Percentiles rank a stretch among this genome's conserved stretches.
These are phyloP conservation scores for Fusarium anthophilum DNA, from an alignment of 2,329 filamentous ascomycete genomes.

Conservation along the genomic window DNA sequence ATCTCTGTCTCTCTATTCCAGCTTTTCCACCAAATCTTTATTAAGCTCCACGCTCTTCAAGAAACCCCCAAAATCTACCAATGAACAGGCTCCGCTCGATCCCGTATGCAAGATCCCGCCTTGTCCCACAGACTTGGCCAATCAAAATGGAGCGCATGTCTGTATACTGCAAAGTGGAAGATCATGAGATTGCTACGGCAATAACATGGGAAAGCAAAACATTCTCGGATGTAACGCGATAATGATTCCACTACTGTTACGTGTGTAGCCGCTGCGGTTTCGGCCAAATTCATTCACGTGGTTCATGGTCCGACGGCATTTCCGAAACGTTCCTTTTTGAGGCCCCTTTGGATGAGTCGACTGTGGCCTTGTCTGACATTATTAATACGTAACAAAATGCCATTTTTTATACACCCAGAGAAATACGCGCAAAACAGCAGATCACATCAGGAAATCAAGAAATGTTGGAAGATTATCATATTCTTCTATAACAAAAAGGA, in stretches of 20 bases:
- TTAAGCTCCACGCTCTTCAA: not conserved
- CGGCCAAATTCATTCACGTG: constrained; percentile 26
- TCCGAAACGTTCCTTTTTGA: constrained; percentile 4
- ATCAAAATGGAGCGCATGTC: not conserved
- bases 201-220: constrained; percentile 10
- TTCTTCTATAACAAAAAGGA: constrained; percentile 15
- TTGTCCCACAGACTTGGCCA: not conserved
- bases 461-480: constrained; percentile 10
- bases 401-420: not conserved
- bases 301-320: constrained; percentile 20
- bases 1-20: not conserved
- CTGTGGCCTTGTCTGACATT: constrained; percentile 15
- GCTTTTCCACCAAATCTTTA: not conserved
- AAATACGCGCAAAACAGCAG: not conserved
- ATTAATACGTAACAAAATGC: constrained; percentile 5
- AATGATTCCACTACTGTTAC: not conserved
- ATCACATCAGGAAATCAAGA: not conserved
- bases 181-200: constrained; percentile 17
- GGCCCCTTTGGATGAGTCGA: constrained; percentile 3
- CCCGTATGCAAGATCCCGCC: constrained; percentile 22
- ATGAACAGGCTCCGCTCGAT: not conserved
- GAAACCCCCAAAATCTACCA: not conserved
- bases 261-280: not conserved
- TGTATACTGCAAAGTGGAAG: constrained; percentile 15
- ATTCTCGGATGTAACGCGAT: not conserved